phyloP scores from a whole-genome alignment of 2,329 filamentous ascomycete species.

The Atkinsonella texensis region DNA sequence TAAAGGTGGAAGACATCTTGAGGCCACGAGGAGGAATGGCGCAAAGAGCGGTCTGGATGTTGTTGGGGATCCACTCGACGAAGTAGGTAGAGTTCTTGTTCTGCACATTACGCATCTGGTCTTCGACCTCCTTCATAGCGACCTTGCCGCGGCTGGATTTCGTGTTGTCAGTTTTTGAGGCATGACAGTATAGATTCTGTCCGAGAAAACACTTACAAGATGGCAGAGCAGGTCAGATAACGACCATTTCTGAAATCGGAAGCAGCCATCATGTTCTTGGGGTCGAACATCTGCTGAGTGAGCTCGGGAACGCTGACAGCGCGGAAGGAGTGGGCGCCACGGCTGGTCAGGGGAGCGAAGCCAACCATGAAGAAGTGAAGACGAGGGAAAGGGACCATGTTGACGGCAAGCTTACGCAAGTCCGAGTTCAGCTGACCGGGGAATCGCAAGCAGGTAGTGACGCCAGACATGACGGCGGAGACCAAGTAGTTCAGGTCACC shows the following conservation, averaged over 20 bases:
- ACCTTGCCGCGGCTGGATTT: slow-evolving; percentile 78
- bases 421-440: slow-evolving; percentile 99
- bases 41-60: slow-evolving; percentile 98
- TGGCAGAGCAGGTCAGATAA: slow-evolving; percentile 98
- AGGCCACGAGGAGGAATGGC: slow-evolving; percentile 95
- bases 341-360: slow-evolving; percentile 93
- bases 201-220: slow-evolving; percentile 56
- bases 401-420: slow-evolving; percentile 97
- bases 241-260: slow-evolving; percentile 99
- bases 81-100: slow-evolving; percentile 99
- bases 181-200: neutral
- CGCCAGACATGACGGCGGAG: slow-evolving; percentile 98
- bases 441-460: slow-evolving; percentile 98
- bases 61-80: slow-evolving; percentile 99
- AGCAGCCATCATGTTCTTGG: slow-evolving; percentile 99
- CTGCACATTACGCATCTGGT: slow-evolving; percentile 99
- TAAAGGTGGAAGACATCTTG: slow-evolving; percentile 98
- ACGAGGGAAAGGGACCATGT: slow-evolving; percentile 99
- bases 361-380: slow-evolving; percentile 99
- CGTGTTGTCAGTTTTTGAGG: slow-evolving; percentile 6
- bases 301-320: slow-evolving; percentile 95
- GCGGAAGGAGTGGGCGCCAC: slow-evolving; percentile 81
- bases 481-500: slow-evolving; percentile 99
- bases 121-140: slow-evolving; percentile 99
- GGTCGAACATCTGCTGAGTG: slow-evolving; percentile 99